Evolutionary conservation across 108 stramenopile genomes (phyloP).

Genomic region (Cyclotella cryptica): DNA sequence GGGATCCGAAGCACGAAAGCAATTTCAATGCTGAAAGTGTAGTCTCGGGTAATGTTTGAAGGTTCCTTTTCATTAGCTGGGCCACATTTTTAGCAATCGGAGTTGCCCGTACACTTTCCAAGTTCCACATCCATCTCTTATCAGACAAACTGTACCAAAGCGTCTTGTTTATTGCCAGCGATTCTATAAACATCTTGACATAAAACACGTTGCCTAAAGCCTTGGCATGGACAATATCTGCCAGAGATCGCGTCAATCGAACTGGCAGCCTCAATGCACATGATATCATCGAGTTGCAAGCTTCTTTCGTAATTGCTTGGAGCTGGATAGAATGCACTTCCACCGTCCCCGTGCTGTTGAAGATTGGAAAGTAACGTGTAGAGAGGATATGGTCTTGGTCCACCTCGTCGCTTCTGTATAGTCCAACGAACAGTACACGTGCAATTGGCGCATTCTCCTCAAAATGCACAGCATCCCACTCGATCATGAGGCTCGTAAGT

Average conservation of each 20-base stretch:
- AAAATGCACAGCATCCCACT: neutral
- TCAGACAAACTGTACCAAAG: slow-evolving; percentile 16
- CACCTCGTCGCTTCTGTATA: slow-evolving; percentile 1
- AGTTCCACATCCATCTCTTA: slow-evolving; percentile 31
- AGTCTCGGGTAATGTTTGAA: neutral
- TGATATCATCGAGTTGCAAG: slow-evolving; percentile 12
- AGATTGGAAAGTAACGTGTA: neutral
- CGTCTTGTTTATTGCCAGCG: slow-evolving; percentile 7
- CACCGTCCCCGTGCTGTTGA: neutral
- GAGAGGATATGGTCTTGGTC: slow-evolving; percentile 1
- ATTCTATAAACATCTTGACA: slow-evolving; percentile 20
- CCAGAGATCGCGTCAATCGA: slow-evolving; percentile 19
- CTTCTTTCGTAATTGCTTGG: neutral
- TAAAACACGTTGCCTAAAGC: slow-evolving; percentile 29
- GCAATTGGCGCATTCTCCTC: neutral
- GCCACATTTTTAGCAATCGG: slow-evolving; percentile 14
- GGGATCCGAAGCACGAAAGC: slow-evolving; percentile 19
- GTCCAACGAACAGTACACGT: neutral
- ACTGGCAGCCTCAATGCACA: slow-evolving; percentile 13
- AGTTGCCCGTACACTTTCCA: slow-evolving; percentile 5
- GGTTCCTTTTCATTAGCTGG: slow-evolving; percentile 13
- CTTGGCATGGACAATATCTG: slow-evolving; percentile 19
- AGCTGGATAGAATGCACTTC: slow-evolving; percentile 1
- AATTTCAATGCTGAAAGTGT: slow-evolving; percentile 12
- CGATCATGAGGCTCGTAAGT: neutral